Base-by-base conservation (phyloP, 139 green algal species). In the Chloropicon primus region DNA sequence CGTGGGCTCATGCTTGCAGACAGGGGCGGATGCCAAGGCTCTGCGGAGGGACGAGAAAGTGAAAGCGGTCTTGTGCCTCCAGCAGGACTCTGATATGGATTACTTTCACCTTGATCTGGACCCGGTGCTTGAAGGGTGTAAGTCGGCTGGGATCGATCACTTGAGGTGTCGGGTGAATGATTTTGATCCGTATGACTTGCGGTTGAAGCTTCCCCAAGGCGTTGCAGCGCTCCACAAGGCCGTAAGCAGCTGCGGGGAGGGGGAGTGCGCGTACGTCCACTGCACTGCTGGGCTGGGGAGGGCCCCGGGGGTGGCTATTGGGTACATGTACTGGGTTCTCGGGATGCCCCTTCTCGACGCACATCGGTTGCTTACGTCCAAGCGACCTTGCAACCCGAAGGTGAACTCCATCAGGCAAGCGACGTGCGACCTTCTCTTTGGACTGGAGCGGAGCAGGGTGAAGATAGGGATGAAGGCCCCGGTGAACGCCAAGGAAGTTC, bases 1-100 rank as follows among this genome's bases (percentile, higher is more conserved):
- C 25, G 94, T 98, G 24, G 94, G 94, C 23, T 93, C 86, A 26
- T 98, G 94, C 80, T 87, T 92, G 25, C 93, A 97, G 79, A 92
- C 81, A 87, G 22, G 53, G 24, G 53, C 5, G 76, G 53, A 80
- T 17, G 54, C 73, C 17, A 53, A 80, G 53, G 24, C 79, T 25
- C 83, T 96, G 72, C 86, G 78, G 0, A 84, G 92, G 1, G 71
- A 88, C 74, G 89, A 92, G 78, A 84, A 83, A 22, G 91, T 97
- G 0, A 86, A 81, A 2, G 89, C 88, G 0, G 82, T 97, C 21
- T 85, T 96, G 71, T 93, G 88, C 82, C 82, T 97, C 54, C 92
- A 97, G 83, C 86, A 97, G 84, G 89, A 97, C 85, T 84, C 73
- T 21, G 91, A 97, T 84, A 90, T 96, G 88, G 90, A 80, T 1